Evolutionary conservation across 208 protist species (phyloP).

Genomic region (Leishmania major): DNA sequence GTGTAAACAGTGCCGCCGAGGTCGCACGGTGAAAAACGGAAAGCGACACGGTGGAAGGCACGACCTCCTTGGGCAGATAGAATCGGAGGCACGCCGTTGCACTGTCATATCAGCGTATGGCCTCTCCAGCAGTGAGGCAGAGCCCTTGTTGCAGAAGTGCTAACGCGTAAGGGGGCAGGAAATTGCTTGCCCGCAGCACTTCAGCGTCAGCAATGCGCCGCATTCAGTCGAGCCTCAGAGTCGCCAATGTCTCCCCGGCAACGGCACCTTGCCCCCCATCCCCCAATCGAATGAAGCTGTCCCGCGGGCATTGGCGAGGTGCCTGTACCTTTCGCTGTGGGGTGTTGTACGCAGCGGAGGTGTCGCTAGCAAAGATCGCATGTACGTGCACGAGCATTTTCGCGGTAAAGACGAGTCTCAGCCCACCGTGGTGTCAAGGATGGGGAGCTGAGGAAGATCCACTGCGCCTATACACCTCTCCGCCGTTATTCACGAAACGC

Average conservation of each 20-base stretch:
- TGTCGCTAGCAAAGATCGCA: constrained; percentile 44
- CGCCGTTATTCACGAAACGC: constrained; percentile 41
- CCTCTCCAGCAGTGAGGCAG: constrained; percentile 6
- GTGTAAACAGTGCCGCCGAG: constrained; percentile 42
- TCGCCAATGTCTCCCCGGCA: constrained; percentile 35
- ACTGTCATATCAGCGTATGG: constrained; percentile 17
- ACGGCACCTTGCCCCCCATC: constrained; percentile 10
- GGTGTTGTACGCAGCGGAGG: constrained; percentile 57
- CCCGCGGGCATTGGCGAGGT: constrained; percentile 37
- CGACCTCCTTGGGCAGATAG: constrained; percentile 9
- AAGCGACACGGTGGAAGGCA: constrained; percentile 41
- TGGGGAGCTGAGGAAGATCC: constrained; percentile 30
- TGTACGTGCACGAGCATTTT: constrained; percentile 48
- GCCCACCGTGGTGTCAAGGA: constrained; percentile 61
- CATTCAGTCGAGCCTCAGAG: constrained; percentile 32
- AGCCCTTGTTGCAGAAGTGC: not conserved
- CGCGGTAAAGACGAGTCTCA: constrained; percentile 38
- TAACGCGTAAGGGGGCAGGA: constrained; percentile 23
- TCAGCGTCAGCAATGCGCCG: constrained; percentile 39
- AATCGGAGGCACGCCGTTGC: not conserved
- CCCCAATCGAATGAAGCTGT: constrained; percentile 16
- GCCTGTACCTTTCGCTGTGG: constrained; percentile 46
- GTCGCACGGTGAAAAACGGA: constrained; percentile 40
- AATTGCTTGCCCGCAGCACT: constrained; percentile 40
- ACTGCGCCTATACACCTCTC: not conserved